Conservation (phyloP, 441 rosid species). For the Corymbia citriodora region DNA sequence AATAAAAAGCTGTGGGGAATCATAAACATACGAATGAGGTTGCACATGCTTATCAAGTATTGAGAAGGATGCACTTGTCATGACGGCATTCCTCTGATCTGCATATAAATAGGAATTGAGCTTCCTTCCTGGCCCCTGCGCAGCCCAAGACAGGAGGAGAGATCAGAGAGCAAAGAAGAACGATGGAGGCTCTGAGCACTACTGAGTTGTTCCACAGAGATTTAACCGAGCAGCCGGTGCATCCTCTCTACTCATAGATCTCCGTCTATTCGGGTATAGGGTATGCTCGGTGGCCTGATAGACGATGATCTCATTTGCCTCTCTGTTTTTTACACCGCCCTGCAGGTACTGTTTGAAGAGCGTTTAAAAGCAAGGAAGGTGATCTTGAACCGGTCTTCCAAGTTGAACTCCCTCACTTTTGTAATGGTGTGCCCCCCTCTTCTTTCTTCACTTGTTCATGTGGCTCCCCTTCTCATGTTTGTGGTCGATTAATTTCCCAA, state of each 20-base stretch:
- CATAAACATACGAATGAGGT: not conserved
- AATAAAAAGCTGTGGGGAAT: too few species aligned
- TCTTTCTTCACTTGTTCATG: not conserved
- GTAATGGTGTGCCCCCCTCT: not conserved
- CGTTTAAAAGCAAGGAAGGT: not conserved
- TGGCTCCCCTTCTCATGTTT: not conserved
- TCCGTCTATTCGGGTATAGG: not conserved
- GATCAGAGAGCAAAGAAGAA: not conserved
- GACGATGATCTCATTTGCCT: not conserved
- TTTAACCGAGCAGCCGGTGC: not conserved
- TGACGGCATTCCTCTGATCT: not conserved
- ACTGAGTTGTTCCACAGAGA: not conserved
- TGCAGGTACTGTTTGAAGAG: conserved; percentile 1
- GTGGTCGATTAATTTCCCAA: too few species aligned
- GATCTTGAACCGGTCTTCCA: conserved; percentile 1
- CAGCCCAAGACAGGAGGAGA: not conserved
- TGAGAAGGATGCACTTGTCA: not conserved
- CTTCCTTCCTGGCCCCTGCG: not conserved
- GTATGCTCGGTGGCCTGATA: not conserved
- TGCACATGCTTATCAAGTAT: not conserved
- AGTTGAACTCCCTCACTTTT: not conserved
- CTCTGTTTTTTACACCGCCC: not conserved
- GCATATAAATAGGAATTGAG: not conserved
- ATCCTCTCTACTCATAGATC: not conserved
- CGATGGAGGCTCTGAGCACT: not conserved